Evolutionary conservation across 495 filamentous ascomycete genomes (phyloP), one percentile per base, ranked within the genome.

Genomic region (Hyaloscypha bicolor): DNA sequence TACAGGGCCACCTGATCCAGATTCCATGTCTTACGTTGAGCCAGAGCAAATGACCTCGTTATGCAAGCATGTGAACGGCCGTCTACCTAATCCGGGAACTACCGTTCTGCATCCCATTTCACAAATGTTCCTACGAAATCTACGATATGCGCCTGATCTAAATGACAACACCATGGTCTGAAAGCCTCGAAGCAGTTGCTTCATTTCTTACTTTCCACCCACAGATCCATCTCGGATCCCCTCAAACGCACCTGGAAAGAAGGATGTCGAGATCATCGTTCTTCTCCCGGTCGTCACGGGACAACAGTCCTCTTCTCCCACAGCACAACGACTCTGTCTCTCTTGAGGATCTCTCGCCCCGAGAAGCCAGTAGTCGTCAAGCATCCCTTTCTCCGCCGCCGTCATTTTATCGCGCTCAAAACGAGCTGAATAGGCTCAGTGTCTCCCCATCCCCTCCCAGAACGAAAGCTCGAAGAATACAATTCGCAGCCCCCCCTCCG

Each of bases 401-500:
- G 0, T 65, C 64, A 19, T 73, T 73, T 57, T 73, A 73, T 35
- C 64, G 71, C 30, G 39, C 58, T 19, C 48, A 59, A 2, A 63
- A 65, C 39, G n/a, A n/a, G 12, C 48, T 42, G n/a, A 29, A 32
- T 12, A 42, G 52, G 11, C 33, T 48, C 25, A 57, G 51, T 11
- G 66, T 25, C 21, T 69, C 62, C 2, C 63, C 67, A 0, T 64
- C 62, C n/a, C 63, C 55, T 29, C 53, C 55, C 12, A 32, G 58
- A 56, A 63, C 48, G 3, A 58, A 57, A 51, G 48, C 8, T 8
- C 25, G 64, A 31, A 66, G 55, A 57, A 70, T 73, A 58, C 68
- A 69, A 48, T 73, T 73, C 39, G 58, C 63, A 32, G 69, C 68
- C 21, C 71, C 71, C 2, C 68, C 71, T n/a, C 71, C 71, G 14